Evolutionary conservation across 495 filamentous ascomycete genomes (phyloP).

Genomic region (Aspergillus saccharolyticus): DNA sequence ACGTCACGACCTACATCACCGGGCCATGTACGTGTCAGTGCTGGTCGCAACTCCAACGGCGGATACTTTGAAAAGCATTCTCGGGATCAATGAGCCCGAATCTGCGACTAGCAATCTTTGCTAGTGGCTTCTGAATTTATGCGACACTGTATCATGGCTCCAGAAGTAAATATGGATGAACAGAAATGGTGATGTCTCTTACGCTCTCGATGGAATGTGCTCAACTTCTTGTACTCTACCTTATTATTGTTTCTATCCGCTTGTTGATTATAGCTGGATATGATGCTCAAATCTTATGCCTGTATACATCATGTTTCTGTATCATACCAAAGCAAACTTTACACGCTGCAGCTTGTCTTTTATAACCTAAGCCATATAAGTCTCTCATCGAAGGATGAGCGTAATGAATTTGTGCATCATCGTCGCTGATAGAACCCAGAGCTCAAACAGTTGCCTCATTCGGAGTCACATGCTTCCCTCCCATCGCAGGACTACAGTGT

Average conservation of each 20-base stretch:
- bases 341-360: background rate
- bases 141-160: slow-evolving; percentile 1
- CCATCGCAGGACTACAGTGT: background rate
- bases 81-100: slow-evolving; percentile 19
- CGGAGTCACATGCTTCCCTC: background rate
- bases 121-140: slow-evolving; percentile 7
- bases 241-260: background rate
- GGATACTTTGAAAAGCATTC: slow-evolving; percentile 33
- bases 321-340: background rate
- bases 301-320: background rate
- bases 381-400: background rate
- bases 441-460: background rate
- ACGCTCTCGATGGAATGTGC: slow-evolving; percentile 3
- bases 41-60: slow-evolving; percentile 28
- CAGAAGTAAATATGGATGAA: slow-evolving; percentile 19
- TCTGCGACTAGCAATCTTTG: slow-evolving; percentile 12
- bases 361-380: background rate
- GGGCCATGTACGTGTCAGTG: slow-evolving; percentile 45
- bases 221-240: slow-evolving; percentile 8
- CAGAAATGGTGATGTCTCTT: slow-evolving; percentile 9
- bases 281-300: background rate
- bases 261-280: background rate
- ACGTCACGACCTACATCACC: slow-evolving; percentile 67
- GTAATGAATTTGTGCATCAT: too few relatives aligned
- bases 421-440: too few relatives aligned